These are phyloP conservation scores for Trichoderma sp. DNA, from an alignment of 2,329 filamentous ascomycete species.

Conservation along the genomic window DNA sequence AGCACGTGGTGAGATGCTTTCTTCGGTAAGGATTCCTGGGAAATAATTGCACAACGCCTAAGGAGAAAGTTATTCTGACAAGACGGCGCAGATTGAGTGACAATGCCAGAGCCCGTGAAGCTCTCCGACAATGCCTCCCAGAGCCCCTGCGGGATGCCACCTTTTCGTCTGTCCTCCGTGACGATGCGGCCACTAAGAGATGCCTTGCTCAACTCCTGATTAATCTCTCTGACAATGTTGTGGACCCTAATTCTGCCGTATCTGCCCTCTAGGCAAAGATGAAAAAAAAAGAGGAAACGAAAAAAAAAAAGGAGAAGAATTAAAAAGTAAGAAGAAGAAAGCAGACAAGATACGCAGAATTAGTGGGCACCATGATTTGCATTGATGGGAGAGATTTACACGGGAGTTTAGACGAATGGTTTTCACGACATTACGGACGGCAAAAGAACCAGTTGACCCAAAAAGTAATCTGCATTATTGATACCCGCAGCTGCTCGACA, in stretches of 20 bases:
- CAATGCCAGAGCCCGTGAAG: conserved; percentile 92
- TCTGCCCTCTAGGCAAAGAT: conserved; percentile 32
- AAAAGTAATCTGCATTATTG: conserved; percentile 35
- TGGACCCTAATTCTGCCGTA: conserved; percentile 42
- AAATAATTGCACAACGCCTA: background rate
- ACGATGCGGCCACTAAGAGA: conserved; percentile 95
- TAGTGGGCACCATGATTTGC: conserved; percentile 1
- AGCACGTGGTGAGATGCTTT: conserved; percentile 97
- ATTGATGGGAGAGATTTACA: conserved; percentile 25
- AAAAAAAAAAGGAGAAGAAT: background rate
- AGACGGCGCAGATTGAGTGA: conserved; percentile 70
- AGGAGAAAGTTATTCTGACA: conserved; percentile 20
- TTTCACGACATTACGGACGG: conserved; percentile 32
- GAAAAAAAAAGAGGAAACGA: background rate
- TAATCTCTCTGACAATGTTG: conserved; percentile 88
- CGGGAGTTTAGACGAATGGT: conserved; percentile 26
- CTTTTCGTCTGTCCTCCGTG: conserved; percentile 91
- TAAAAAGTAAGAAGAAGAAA: background rate
- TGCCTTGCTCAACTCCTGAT: conserved; percentile 96
- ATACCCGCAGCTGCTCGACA: conserved; percentile 29
- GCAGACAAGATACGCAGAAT: background rate
- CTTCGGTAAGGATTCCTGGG: conserved; percentile 63
- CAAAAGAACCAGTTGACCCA: conserved; percentile 27
- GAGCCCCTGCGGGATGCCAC: conserved; percentile 98
- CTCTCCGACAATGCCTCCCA: conserved; percentile 89